These are phyloP conservation scores for Haplosporangium gracile DNA, from an alignment of 192 early-diverging fungal genomes.

Conservation along the genomic window DNA sequence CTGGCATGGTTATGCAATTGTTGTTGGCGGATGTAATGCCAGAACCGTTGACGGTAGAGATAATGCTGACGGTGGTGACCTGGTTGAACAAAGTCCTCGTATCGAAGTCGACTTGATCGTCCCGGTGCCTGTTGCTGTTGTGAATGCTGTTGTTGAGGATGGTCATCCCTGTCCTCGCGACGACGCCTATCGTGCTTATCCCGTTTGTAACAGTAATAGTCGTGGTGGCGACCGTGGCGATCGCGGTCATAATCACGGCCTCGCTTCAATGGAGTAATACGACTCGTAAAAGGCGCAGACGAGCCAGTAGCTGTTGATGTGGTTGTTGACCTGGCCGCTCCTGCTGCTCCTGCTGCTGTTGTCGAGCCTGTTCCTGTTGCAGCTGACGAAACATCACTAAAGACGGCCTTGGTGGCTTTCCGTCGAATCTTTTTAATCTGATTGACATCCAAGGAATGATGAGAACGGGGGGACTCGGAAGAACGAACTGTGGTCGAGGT, in stretches of 20 bases:
- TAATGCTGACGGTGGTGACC: constrained; percentile 17
- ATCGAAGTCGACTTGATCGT: constrained; percentile 8
- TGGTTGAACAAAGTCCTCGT: constrained; percentile 21
- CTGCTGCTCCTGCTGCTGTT: constrained; percentile 1
- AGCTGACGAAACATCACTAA: background rate
- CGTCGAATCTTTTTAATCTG: constrained; percentile 8
- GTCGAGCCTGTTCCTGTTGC: background rate
- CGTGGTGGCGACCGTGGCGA: background rate
- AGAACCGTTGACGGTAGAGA: constrained; percentile 4
- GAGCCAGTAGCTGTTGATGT: background rate
- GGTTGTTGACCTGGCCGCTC: background rate
- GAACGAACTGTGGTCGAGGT: constrained; percentile 13
- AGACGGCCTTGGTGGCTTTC: constrained; percentile 12
- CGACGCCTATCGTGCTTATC: background rate
- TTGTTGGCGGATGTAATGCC: constrained; percentile 21
- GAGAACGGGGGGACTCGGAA: background rate
- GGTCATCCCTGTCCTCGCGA: background rate
- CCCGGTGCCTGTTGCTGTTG: constrained; percentile 1
- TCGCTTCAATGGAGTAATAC: constrained; percentile 7
- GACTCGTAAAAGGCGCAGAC: background rate
- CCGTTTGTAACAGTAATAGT: background rate
- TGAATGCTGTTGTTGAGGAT: background rate
- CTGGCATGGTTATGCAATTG: background rate
- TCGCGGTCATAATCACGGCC: background rate
- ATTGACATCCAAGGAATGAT: background rate